Evolutionary conservation across 768 basidiomycete species (phyloP).

Genomic region (Psilocybe azurescens): DNA sequence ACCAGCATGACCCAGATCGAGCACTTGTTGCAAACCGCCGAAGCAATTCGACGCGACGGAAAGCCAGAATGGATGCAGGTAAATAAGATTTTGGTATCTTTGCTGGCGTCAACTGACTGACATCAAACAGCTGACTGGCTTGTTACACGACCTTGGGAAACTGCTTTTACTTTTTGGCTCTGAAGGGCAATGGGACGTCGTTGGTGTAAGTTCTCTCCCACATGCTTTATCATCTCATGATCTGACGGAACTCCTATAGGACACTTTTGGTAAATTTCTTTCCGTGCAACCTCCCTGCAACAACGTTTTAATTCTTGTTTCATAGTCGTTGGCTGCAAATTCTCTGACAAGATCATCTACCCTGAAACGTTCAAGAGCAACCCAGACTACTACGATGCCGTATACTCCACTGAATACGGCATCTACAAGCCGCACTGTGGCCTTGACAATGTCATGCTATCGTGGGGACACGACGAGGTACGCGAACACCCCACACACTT

Average conservation of each 20-base stretch:
- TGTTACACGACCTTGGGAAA: conserved; percentile 91
- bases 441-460: conserved; percentile 86
- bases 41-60: conserved; percentile 84
- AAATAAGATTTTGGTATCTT: not conserved
- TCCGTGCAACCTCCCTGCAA: conserved; percentile 6
- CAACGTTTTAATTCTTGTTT: conserved; percentile 5
- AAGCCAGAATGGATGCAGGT: conserved; percentile 94
- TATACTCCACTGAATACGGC: conserved; percentile 75
- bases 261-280: conserved; percentile 44
- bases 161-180: conserved; percentile 84
- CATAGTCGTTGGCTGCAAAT: conserved; percentile 81
- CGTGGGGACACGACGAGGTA: conserved; percentile 93
- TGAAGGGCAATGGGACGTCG: conserved; percentile 94
- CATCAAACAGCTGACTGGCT: conserved; percentile 65
- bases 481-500: conserved; percentile 21
- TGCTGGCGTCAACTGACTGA: not conserved
- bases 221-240: conserved; percentile 3
- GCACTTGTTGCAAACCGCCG: conserved; percentile 91
- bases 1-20: conserved; percentile 85
- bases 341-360: conserved; percentile 84
- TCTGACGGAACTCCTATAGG: conserved; percentile 32
- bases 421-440: conserved; percentile 83
- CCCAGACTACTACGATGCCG: conserved; percentile 65
- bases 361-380: conserved; percentile 79
- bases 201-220: conserved; percentile 61